phyloP scores from a whole-genome alignment of 176 grass and related monocot species.

The Alopecurus myosuroides region DNA sequence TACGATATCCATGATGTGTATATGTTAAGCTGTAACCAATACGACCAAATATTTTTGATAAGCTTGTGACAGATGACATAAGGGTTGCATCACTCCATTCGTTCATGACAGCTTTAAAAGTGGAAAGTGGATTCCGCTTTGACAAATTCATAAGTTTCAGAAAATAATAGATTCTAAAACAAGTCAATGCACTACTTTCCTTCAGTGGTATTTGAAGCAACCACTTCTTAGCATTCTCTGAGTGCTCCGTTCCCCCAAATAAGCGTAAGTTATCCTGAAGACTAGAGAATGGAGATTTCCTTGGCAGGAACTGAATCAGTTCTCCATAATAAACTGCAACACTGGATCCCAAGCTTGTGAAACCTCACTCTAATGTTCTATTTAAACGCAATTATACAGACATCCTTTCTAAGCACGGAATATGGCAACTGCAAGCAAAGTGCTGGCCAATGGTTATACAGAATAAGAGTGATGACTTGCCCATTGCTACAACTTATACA shows the following conservation, averaged over 20 bases:
- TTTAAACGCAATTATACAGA: neutral
- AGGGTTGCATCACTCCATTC: neutral
- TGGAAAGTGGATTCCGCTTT: slow-evolving; percentile 32
- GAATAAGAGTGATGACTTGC: neutral
- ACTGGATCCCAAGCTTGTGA: neutral
- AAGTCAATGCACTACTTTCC: slow-evolving; percentile 32
- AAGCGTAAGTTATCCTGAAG: slow-evolving; percentile 4
- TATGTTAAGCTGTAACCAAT: neutral
- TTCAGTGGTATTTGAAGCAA: slow-evolving; percentile 34
- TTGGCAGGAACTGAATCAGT: neutral
- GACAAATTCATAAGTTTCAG: slow-evolving; percentile 44
- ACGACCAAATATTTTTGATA: neutral
- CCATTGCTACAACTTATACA: neutral
- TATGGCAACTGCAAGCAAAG: slow-evolving; percentile 19
- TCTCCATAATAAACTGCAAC: slow-evolving; percentile 4
- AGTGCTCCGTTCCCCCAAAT: neutral
- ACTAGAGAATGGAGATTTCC: neutral
- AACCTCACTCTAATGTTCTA: neutral
- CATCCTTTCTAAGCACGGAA: slow-evolving; percentile 25
- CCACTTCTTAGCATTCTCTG: slow-evolving; percentile 23
- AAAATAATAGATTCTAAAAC: slow-evolving; percentile 30
- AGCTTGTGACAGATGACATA: neutral
- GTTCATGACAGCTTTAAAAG: slow-evolving; percentile 31
- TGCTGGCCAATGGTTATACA: neutral
- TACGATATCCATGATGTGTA: neutral